phyloP scores from a whole-genome alignment of 2,329 filamentous ascomycete genomes.

The Exutisphaerella laricina region DNA sequence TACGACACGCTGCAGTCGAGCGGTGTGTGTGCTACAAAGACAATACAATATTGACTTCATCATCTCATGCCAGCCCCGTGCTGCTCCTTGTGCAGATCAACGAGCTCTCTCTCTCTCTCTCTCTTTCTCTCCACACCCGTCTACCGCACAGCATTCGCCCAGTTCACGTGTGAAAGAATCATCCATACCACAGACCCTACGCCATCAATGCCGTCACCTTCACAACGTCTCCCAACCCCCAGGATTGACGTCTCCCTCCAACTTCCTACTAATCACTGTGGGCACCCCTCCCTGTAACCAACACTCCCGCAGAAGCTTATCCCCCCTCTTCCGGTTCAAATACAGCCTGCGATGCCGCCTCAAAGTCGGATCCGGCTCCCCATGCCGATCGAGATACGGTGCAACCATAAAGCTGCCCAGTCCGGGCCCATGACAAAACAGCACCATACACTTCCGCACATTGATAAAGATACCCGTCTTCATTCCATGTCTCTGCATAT shows the following conservation, averaged over 20 bases:
- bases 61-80: no score
- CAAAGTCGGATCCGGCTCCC: conserved; percentile 88
- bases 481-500: conserved; percentile 81
- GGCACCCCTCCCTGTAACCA: conserved; percentile 86
- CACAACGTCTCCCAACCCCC: conserved; percentile 83
- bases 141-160: no score
- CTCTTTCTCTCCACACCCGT: no score
- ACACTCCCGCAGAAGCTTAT: conserved; percentile 74
- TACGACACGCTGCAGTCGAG: no score
- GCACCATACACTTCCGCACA: conserved; percentile 88
- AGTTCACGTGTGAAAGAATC: no score
- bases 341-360: conserved; percentile 80
- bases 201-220: no score
- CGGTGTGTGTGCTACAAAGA: no score
- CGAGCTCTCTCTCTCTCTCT: no score
- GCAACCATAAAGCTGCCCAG: conserved; percentile 81
- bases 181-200: no score
- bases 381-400: conserved; percentile 92
- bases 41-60: no score
- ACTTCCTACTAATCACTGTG: conserved; percentile 78
- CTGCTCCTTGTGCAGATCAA: no score
- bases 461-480: conserved; percentile 94
- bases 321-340: conserved; percentile 89
- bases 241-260: conserved; percentile 95
- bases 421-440: conserved; percentile 70